phyloP scores from a whole-genome alignment of 768 basidiomycete species.

The Termitomyces sp. region DNA sequence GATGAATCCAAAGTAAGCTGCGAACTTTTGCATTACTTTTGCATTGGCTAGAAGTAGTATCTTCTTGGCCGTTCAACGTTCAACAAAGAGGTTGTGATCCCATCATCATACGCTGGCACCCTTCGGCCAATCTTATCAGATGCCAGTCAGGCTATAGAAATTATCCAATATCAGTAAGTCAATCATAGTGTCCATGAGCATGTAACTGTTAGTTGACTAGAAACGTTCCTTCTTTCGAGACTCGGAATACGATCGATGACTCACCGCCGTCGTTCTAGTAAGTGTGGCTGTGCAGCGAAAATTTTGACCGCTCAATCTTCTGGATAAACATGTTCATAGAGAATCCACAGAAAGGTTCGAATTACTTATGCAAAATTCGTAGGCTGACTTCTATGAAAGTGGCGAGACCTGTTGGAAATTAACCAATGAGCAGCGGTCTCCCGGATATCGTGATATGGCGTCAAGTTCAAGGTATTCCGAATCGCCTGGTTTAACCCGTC shows the following conservation, averaged over 20 bases:
- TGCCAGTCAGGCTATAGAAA: not conserved
- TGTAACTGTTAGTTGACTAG: not conserved
- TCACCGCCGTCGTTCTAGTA: too few relatives aligned
- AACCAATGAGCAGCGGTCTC: not conserved
- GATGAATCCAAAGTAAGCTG: not conserved
- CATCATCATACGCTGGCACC: not conserved
- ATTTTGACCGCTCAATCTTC: too few relatives aligned
- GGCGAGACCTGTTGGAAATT: not conserved
- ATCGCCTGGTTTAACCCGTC: not conserved
- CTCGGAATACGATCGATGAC: not conserved
- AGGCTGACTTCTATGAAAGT: not conserved
- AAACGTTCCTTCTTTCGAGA: not conserved
- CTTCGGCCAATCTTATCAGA: not conserved
- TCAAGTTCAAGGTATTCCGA: not conserved
- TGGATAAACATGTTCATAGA: too few relatives aligned
- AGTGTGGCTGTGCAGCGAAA: too few relatives aligned
- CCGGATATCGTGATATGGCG: not conserved
- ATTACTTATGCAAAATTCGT: not conserved
- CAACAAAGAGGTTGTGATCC: not conserved
- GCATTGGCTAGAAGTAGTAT: not conserved
- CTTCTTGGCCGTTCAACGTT: not conserved
- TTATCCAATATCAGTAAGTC: not conserved
- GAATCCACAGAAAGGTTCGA: not conserved
- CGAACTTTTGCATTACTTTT: not conserved
- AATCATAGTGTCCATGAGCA: not conserved